Base-by-base conservation (phyloP, 169 alveolate species). In the Hepatocystis sp. region DNA sequence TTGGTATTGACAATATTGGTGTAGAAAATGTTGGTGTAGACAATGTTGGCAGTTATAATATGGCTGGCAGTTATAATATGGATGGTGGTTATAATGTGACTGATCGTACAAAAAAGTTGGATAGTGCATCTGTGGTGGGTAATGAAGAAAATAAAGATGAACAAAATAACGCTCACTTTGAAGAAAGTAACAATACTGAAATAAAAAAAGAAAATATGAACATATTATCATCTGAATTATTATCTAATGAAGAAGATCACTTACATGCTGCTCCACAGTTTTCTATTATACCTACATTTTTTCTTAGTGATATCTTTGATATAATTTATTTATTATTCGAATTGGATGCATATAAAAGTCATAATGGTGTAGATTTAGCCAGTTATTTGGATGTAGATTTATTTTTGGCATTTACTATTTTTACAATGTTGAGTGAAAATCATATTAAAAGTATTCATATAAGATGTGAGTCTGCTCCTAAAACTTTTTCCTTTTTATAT, bases 401-500 rank as follows among this genome's bases (percentile, higher is more conserved):
- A 11, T 84, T 94, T 49, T 67, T 93, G 28, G 90, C 98, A 1
- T 66, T 92, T 17, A 85, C 94, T 52, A 85, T 95, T 13, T 91
- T 90, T 36, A 85, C 95, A 25, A 95, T 95, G 96, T 88, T 85
- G 52, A 78, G 92, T 19, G 94, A 94, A 19, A 51, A 67, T 40
- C 86, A 85, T 65, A 92, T 95, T 66, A 93, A 91, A 53, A 95
- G 95, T 60, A 91, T 94, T 2, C 97, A 95, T 46, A 64, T 91
- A 28, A 93, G 96, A 36, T 95, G 97, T 67, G 97, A 95, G 68
- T 92, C 90, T n/a, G 91, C 94, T 58, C 88, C 93, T 25, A 66
- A 89, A 36, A 85, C 92, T 5, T 66, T 92, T 27, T 63, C 92
- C 10, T 55, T 63, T 92, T 60, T 93, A 39, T 84, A 91, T 78